Base-by-base conservation (phyloP, 352 stramenopile species). In the Phytophthora fragariaefolia region DNA sequence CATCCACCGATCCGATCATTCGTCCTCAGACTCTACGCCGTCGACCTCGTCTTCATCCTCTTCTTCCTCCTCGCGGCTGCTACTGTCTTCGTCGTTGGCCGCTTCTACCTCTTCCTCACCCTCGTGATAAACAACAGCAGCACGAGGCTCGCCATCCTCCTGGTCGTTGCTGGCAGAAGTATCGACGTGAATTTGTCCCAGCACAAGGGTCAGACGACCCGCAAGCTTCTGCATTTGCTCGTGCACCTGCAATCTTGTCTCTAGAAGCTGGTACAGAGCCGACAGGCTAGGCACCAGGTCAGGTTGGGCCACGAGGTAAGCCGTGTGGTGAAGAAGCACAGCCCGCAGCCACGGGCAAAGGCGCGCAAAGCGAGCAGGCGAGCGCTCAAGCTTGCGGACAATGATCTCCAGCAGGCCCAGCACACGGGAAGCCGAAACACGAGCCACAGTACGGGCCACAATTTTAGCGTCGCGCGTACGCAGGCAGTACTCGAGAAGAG, bases 291-390 rank as follows among this genome's bases (percentile, higher is more conserved):
- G 76, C 58, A 96, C 85, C 15, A 96, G 77, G 67, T 95, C 82
- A 13, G 88, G 88, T 66, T 95, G 85, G 38, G 84, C 88, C 68
- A 96, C 86, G 17, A 96, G 58, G 71, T 93, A 96, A 34, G 86
- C 85, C 62, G 88, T 95, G 77, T 96, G 88, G 74, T 93, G 84
- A 36, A 95, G 72, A 52, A 96, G 56, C 24, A 95, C 80, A 45
- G 85, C 80, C 58, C 87, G 87, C 63, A 96, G 86, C 88, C 88
- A 96, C 52, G 84, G 81, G 54, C 85, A 96, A 56, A 96, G 74
- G 6, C 83, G 85, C 20, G 79, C 76, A 71, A 89, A 93, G 13
- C 88, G 88, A n/a, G 73, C 87, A 0, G 88, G 88, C 23, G 76
- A 86, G 63, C 91, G 89, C 61, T 96, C 88, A 28, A 94, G 85